Base-by-base conservation (phyloP, 2,329 filamentous ascomycete species). In the Phialocephala subalpina region DNA sequence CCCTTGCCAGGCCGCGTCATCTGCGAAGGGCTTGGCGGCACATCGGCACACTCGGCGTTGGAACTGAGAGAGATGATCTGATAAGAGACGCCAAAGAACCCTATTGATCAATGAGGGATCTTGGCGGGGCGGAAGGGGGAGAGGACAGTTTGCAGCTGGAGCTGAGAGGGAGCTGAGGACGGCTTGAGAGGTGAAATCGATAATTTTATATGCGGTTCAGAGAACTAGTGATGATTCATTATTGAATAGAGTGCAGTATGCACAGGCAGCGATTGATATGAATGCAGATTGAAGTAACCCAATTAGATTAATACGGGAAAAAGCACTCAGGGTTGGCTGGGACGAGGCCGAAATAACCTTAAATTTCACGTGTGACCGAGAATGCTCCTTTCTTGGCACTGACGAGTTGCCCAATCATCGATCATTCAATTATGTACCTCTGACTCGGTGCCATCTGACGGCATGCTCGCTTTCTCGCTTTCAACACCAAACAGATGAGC, bases 1-100 rank as follows among this genome's bases (percentile, higher is more conserved):
- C 35, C n/a, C 42, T 56, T 55, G 25, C 3, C 42, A 45, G 33
- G 45, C 47, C 49, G 56, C 63, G 29, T 60, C 42, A 58, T 42
- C 49, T 38, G 36, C 16, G 2, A 22, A 49, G 45, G 42, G 25
- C 45, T 25, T 60, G 58, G 58, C 42, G 29, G 58, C 27, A 53
- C 18, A 35, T 60, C 58, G 58, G 58, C 45, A 53, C 45, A 60
- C 29, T 52, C 58, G 58, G 58, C 58, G 27, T 60, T 18, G 25
- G 4, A 16, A 14, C 22, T 7, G 16, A 2, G 25, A 29, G 38
- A 45, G 57, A 42, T 45, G 57, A 42, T 59, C 36, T 59, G 35
- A 52, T 52, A 35, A 60, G 45, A 22, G 20, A 42, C 16, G 45
- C 14, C 49, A 33, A 53, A 14, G 49, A n/a, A 7, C 3, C 2